Evolutionary conservation across 306 rosid genomes (phyloP).

Genomic region (Canavalia gladiata): DNA sequence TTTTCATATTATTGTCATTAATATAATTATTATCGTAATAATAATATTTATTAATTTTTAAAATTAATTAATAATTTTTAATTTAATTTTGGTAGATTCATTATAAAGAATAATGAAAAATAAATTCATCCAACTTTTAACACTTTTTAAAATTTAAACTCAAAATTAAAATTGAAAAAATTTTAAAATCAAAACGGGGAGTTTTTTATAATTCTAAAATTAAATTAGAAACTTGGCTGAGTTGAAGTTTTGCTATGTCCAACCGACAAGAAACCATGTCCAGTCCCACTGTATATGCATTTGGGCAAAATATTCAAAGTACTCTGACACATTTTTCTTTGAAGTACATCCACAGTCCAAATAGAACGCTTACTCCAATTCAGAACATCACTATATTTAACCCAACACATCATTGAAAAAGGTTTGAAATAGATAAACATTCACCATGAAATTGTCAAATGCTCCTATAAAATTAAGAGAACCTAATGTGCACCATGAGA

Average conservation of each 20-base stretch:
- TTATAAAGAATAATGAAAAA: too few relatives aligned
- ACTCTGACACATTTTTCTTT: neutral
- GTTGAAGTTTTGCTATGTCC: neutral
- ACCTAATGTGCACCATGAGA: too few relatives aligned
- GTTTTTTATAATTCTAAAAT: too few relatives aligned
- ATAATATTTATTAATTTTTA: too few relatives aligned
- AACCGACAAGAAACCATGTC: neutral
- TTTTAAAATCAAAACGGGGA: too few relatives aligned
- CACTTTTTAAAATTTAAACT: too few relatives aligned
- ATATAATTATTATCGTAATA: too few relatives aligned
- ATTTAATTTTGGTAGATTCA: too few relatives aligned
- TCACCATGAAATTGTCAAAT: neutral
- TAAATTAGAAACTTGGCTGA: neutral
- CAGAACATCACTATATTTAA: neutral
- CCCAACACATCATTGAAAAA: neutral
- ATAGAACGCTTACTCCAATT: neutral
- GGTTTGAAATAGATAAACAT: neutral
- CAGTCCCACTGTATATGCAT: neutral
- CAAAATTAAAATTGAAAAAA: too few relatives aligned
- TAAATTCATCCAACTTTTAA: too few relatives aligned
- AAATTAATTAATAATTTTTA: too few relatives aligned
- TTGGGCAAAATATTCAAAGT: neutral
- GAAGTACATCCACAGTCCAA: neutral
- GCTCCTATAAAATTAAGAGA: neutral
- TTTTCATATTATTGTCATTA: too few relatives aligned